phyloP scores from a whole-genome alignment of 2,329 filamentous ascomycete genomes.

The Diaporthe citriasiana region DNA sequence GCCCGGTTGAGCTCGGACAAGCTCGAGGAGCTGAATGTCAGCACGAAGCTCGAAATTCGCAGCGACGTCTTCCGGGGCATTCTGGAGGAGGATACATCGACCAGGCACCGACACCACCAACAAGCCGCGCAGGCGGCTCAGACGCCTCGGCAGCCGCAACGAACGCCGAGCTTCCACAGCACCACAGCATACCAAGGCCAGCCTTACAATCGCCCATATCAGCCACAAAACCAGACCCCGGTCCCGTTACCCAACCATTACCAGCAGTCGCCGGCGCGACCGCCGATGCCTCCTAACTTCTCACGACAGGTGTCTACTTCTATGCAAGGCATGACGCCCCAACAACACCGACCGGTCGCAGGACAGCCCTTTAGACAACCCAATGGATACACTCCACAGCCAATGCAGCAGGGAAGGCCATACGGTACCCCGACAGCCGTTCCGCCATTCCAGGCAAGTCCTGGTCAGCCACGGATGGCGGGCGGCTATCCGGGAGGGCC shows the following conservation, averaged over 20 bases:
- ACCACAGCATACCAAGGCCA: conserved; percentile 58
- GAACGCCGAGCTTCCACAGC: conserved; percentile 56
- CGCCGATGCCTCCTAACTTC: conserved; percentile 54
- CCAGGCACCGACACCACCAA: conserved; percentile 60
- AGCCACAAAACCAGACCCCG: conserved; percentile 61
- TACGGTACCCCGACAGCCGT: conserved; percentile 62
- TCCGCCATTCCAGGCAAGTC: conserved; percentile 60
- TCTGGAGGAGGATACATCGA: conserved; percentile 83
- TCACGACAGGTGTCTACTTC: conserved; percentile 56
- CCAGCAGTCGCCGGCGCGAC: conserved; percentile 58
- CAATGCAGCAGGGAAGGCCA: conserved; percentile 65
- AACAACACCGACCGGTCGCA: conserved; percentile 55
- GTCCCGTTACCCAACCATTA: conserved; percentile 61
- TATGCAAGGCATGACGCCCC: conserved; percentile 55
- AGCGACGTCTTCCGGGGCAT: conserved; percentile 81
- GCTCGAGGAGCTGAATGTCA: conserved; percentile 85
- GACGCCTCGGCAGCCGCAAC: conserved; percentile 53
- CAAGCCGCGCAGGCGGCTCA: conserved; percentile 52
- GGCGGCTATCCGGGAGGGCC: conserved; percentile 55
- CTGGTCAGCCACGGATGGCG: conserved; percentile 59
- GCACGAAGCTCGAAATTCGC: conserved; percentile 81
- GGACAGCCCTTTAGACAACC: conserved; percentile 65
- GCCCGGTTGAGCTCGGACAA: conserved; percentile 89
- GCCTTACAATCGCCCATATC: conserved; percentile 63
- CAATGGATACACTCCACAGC: conserved; percentile 61